Conservation (phyloP, 2,329 filamentous ascomycete species). For the Raffaelea ambrosiae region DNA sequence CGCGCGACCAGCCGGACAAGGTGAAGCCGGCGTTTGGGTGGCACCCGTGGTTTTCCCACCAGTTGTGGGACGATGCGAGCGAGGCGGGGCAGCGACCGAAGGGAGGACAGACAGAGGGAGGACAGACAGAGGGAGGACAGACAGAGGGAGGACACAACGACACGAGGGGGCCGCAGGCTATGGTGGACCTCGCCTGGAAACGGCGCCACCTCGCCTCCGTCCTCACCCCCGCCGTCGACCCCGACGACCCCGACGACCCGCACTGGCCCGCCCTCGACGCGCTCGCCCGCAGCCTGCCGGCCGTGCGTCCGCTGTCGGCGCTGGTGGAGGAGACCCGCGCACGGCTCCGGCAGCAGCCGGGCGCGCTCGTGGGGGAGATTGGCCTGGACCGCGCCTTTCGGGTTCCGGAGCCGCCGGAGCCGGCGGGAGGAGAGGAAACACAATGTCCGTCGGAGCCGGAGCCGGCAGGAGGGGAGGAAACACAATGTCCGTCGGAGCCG, state of each 20-base stretch:
- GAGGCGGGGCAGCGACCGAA: not conserved
- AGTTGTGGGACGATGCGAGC: constrained; percentile 58
- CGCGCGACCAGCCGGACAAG: constrained; percentile 19
- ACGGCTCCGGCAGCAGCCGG: constrained; percentile 44
- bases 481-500: constrained; percentile 16
- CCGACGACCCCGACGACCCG: not conserved
- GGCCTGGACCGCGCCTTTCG: constrained; percentile 72
- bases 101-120: no score
- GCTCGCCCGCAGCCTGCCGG: constrained; percentile 44
- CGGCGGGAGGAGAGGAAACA: not conserved
- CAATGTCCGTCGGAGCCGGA: constrained; percentile 14
- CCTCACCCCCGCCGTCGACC: constrained; percentile 36
- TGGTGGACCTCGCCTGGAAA: constrained; percentile 29
- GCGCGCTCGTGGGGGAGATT: constrained; percentile 67
- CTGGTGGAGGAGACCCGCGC: constrained; percentile 37
- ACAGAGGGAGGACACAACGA: not conserved
- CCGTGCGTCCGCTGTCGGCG: constrained; percentile 45
- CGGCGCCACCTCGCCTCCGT: constrained; percentile 57
- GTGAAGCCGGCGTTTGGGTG: constrained; percentile 64
- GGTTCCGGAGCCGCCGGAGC: constrained; percentile 50
- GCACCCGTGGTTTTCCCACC: constrained; percentile 82
- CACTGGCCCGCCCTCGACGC: constrained; percentile 30
- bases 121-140: not conserved
- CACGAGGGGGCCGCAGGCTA: no score
- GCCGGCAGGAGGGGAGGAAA: constrained; percentile 18